Evolutionary conservation across 768 basidiomycete species (phyloP), one percentile per base, ranked within the genome.

Genomic region (Cystobasidium onofrii): DNA sequence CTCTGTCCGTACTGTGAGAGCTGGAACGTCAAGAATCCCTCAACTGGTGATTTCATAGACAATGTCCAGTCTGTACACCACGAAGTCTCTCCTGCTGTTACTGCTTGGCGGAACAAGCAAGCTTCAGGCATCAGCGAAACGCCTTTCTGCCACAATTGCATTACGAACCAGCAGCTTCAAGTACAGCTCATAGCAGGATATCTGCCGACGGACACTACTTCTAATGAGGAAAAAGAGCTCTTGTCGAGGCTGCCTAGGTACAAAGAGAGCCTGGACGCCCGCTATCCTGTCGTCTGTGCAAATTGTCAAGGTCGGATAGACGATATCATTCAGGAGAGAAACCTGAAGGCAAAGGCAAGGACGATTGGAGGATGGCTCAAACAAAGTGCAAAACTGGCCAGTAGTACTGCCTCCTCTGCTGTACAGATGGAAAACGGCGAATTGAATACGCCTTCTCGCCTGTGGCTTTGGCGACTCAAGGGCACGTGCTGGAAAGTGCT

Each of bases 311-410:
- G 33, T 20, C 52, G 52, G 10, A 44, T 71, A n/a, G 69, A 71
- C 20, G 34, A 60, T 31, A 44, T 71, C 15, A 71, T 71, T 15
- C 27, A 71, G 36, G 69, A 71, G 25, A 36, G 69, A 55, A 71
- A 71, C 69, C 23, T 7, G 54, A 71, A 71, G 54, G 69, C 69
- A 17, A 71, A 71, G 34, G 69, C 69, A 36, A 15, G 69, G 31
- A 71, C 69, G 9, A 29, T 71, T 12, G 69, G 69, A 55, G 69
- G 69, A 27, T 71, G 69, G 69, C 69, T 71, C 9, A 55, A 36
- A 54, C 23, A 44, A 12, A 71, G 33, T 23, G 55, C 54, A 31
- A 27, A 10, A 55, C 23, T n/a, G 1, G 69, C 29, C 23, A 25
- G 31, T 13, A 39, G n/a, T 33, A 13, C 10, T 2, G 29, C 50